Evolutionary conservation across 176 grass and related monocot genomes (phyloP).

Genomic region (Phragmites australis): DNA sequence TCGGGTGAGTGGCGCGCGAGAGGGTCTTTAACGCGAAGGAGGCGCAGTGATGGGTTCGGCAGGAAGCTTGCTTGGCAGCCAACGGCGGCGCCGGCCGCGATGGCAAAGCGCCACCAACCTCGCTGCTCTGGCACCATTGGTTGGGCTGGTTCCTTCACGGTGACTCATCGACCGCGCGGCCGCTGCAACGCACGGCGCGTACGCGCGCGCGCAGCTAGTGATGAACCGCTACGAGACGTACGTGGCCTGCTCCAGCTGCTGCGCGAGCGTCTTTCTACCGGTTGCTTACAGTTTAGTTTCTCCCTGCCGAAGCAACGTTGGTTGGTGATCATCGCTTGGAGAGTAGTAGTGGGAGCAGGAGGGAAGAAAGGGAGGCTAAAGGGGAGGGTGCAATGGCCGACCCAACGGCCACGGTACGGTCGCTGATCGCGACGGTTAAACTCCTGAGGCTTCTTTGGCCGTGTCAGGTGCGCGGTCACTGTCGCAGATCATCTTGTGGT

Average conservation of each 20-base stretch:
- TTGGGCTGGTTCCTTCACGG: constrained; percentile 41
- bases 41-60: neutral
- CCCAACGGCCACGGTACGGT: constrained; percentile 43
- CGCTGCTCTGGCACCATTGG: neutral
- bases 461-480: neutral
- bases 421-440: constrained; percentile 40
- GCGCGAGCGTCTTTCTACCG: neutral
- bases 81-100: constrained; percentile 43
- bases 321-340: constrained; percentile 58
- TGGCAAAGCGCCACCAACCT: constrained; percentile 48
- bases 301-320: constrained; percentile 71
- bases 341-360: constrained; percentile 46
- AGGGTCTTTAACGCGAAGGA: constrained; percentile 39
- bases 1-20: neutral
- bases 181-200: constrained; percentile 18
- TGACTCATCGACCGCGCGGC: neutral
- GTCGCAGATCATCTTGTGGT: neutral
- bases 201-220: neutral
- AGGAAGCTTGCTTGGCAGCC: constrained; percentile 3
- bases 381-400: neutral
- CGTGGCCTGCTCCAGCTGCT: neutral
- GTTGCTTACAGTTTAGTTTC: constrained; percentile 49
- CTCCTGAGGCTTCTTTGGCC: neutral
- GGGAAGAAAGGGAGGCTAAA: constrained; percentile 36
- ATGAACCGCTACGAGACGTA: neutral